Evolutionary conservation across 495 filamentous ascomycete species (phyloP), one percentile per base, ranked within the genome.

Genomic region (Aspergillus kassunensis): DNA sequence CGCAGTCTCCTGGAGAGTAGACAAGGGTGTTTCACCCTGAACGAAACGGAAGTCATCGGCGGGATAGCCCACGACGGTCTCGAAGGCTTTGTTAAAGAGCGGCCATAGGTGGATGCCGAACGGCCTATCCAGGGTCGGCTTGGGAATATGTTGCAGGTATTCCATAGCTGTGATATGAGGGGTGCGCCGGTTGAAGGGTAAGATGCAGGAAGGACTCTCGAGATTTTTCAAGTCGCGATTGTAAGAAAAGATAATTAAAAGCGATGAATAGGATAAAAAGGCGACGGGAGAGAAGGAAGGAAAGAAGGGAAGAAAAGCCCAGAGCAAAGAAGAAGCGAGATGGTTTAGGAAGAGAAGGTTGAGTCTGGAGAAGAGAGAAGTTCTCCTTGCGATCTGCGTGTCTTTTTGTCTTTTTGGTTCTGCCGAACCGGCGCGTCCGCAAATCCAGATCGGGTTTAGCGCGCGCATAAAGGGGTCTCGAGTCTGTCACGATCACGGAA

Each of bases 31-130:
- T 56, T 72, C 60, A 27, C 78, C 80, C 45, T 75, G 68, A 29
- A 71, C 64, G 69, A 87, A 87, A 20, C 71, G 65, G 65, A 85
- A 86, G 21, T 84, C 69, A 56, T 77, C 75, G 39, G 84, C 72
- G 19, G 78, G 72, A 65, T 82, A 84, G 49, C 91, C 92, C 47
- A 77, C 79, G 40, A 89, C 80, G 30, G 69, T 63, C 66, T 85
- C 82, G 71, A 86, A 97, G 61, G 79, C 83, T 72, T 88, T 83
- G 73, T 85, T 85, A 80, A 97, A 98, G 72, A 93, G 81, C 53
- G 93, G 92, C 93, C 93, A 98, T 71, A 97, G 71, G 36, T 87
- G 74, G 53, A 97, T 76, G 64, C 91, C 93, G 65, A 98, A 97
- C 11, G 93, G 93, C 59, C 88, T 82, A 67, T 97, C 91, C 58